These are phyloP conservation scores for Coffea humblotiana DNA, from an alignment of 305 asterid genomes.

Conservation along the genomic window DNA sequence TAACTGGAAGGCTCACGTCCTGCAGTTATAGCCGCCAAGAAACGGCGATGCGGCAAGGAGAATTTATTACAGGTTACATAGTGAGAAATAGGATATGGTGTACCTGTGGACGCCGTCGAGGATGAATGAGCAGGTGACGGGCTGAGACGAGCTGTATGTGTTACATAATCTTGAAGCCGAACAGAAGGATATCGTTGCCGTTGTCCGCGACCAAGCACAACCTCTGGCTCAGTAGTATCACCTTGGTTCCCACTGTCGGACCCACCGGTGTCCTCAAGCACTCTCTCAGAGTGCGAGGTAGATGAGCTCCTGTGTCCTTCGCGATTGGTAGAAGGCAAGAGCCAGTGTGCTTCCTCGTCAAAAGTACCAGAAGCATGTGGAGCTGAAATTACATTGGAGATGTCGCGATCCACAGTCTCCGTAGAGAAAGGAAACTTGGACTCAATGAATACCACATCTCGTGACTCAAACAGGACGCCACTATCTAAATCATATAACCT, in stretches of 20 bases:
- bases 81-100: not conserved
- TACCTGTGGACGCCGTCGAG: not conserved
- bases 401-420: not conserved
- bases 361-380: not conserved
- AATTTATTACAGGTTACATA: not conserved
- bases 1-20: not conserved
- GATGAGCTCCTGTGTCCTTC: too few relatives aligned
- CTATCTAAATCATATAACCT: not conserved
- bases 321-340: too few relatives aligned
- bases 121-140: not conserved
- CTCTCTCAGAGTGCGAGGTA: too few relatives aligned
- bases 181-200: not conserved
- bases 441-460: not conserved
- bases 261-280: not conserved
- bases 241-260: not conserved
- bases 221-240: not conserved
- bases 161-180: not conserved
- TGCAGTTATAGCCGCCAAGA: not conserved
- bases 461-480: not conserved
- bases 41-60: not conserved
- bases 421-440: not conserved
- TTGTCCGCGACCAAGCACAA: not conserved
- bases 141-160: not conserved
- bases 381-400: too few relatives aligned
- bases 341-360: not conserved